A percentile compares a stretch with the other conserved stretches of the same genome.
These are phyloP conservation scores for Cercis canadensis DNA, from an alignment of 306 rosid species.

Conservation along the genomic window DNA sequence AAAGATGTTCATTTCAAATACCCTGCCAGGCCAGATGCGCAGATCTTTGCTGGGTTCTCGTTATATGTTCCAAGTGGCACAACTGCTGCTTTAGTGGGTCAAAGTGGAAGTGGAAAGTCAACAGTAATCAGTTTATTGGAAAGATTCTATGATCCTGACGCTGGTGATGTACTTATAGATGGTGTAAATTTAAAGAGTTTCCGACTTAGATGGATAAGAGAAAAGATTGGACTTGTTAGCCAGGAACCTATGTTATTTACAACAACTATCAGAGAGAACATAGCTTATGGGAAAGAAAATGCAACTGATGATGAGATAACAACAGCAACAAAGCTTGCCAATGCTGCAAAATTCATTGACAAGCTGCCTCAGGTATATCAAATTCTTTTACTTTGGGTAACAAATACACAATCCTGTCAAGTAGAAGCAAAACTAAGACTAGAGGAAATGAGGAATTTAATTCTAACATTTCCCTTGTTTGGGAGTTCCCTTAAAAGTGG, in stretches of 20 bases:
- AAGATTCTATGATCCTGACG: constrained; percentile 89
- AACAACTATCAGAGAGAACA: constrained; percentile 69
- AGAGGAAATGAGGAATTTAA: too few species aligned
- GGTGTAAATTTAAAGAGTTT: constrained; percentile 66
- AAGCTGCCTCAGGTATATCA: constrained; percentile 63
- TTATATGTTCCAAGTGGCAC: constrained; percentile 67
- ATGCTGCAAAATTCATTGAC: constrained; percentile 86
- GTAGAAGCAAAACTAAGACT: too few species aligned
- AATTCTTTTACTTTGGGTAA: neutral
- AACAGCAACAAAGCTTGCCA: constrained; percentile 71
- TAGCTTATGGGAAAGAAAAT: constrained; percentile 81
- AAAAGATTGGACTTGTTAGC: constrained; percentile 84
- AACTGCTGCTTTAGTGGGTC: constrained; percentile 87
- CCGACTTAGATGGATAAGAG: constrained; percentile 73
- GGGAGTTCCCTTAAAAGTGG: too few species aligned
- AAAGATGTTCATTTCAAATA: constrained; percentile 74
- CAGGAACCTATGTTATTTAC: constrained; percentile 84
- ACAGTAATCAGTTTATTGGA: constrained; percentile 77
- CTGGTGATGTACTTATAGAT: constrained; percentile 82
- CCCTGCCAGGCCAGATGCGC: constrained; percentile 83
- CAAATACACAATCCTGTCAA: neutral
- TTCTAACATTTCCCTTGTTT: too few species aligned
- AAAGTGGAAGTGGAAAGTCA: constrained; percentile 96
- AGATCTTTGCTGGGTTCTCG: constrained; percentile 81
- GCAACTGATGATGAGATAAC: constrained; percentile 74